Evolutionary conservation across 1,284 basidiomycete genomes (phyloP), one percentile per base, ranked within the genome.

Genomic region (Phlebopus sp.): DNA sequence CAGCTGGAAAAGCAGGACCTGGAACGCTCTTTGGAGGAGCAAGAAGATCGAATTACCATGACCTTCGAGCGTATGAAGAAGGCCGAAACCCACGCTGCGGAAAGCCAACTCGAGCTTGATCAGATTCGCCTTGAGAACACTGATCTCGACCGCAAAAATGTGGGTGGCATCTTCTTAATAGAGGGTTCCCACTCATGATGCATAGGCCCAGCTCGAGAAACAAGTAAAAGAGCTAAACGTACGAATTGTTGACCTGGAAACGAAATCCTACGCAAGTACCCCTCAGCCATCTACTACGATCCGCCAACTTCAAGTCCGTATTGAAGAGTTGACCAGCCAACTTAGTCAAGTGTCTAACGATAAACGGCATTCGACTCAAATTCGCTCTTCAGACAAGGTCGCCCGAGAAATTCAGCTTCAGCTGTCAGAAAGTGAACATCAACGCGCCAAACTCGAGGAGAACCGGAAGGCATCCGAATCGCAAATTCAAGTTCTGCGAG

Each of bases 141-240:
- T 1, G 82, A 87, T 54, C 66, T 92, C 37, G 88, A 91, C 52
- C 80, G 81, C 63, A 71, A 78, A 45, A 92, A 92, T 59, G 90
- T 90, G 58, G 55, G 84, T 70, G 11, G 29, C 41, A 31, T 29
- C 42, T 37, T 50, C 45, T 11, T 32, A 38, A 18, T n/a, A 41
- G 5, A 5, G 27, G 19, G 40, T 29, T 2, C 32, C 58, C 31
- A 57, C 34, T 53, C 46, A 36, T 21, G 14, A 15, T 15, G 38
- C 38, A 21, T 54, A 92, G 90, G 88, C 86, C 9, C 81, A 75
- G 51, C 73, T 92, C 17, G 89, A 91, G 70, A 90, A 89, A 59
- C 85, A 90, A 64, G 75, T 87, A 59, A 91, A 91, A 61, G 87
- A 91, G 42, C 69, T 91, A 29, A 89, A 90, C 50, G 76, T 90